Evolutionary conservation across 352 stramenopile species (phyloP).

Genomic region (Pythium chondricola): DNA sequence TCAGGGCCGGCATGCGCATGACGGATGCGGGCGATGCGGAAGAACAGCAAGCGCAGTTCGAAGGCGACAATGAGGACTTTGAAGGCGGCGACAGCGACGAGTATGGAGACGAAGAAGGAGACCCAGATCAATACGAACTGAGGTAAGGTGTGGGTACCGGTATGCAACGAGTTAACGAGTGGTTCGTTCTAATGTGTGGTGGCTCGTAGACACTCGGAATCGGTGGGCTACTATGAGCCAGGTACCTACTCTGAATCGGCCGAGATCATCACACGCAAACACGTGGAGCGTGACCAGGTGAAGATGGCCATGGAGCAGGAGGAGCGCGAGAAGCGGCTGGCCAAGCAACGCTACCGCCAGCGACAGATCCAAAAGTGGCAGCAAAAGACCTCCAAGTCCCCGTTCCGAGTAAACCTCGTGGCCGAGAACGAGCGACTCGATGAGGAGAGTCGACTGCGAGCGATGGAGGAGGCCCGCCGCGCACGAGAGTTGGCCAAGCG

Average conservation of each 20-base stretch:
- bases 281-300: slow-evolving; percentile 62
- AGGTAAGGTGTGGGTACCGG: neutral
- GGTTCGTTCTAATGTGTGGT: too few relatives aligned
- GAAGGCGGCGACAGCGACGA: slow-evolving; percentile 7
- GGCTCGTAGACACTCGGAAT: too few relatives aligned
- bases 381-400: slow-evolving; percentile 85
- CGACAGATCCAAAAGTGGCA: slow-evolving; percentile 80
- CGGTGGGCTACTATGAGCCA: slow-evolving; percentile 21
- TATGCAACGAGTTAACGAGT: too few relatives aligned
- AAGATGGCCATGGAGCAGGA: slow-evolving; percentile 53
- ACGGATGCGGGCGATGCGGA: slow-evolving; percentile 16
- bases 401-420: slow-evolving; percentile 91
- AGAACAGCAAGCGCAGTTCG: slow-evolving; percentile 18
- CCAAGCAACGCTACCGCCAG: slow-evolving; percentile 53
- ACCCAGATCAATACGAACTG: slow-evolving; percentile 2
- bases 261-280: slow-evolving; percentile 79
- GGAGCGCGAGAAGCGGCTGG: slow-evolving; percentile 43
- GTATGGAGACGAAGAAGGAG: neutral
- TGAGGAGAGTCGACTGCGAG: slow-evolving; percentile 81
- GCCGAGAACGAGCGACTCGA: slow-evolving; percentile 93
- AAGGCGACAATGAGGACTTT: slow-evolving; percentile 4
- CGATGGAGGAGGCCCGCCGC: slow-evolving; percentile 67
- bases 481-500: slow-evolving; percentile 62
- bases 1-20: slow-evolving; percentile 30
- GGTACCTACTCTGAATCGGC: slow-evolving; percentile 48